Percentiles rank a stretch among this genome's conserved stretches.
Evolutionary conservation across 208 protist genomes (phyloP).

Genomic region (Trypanosoma vivax): DNA sequence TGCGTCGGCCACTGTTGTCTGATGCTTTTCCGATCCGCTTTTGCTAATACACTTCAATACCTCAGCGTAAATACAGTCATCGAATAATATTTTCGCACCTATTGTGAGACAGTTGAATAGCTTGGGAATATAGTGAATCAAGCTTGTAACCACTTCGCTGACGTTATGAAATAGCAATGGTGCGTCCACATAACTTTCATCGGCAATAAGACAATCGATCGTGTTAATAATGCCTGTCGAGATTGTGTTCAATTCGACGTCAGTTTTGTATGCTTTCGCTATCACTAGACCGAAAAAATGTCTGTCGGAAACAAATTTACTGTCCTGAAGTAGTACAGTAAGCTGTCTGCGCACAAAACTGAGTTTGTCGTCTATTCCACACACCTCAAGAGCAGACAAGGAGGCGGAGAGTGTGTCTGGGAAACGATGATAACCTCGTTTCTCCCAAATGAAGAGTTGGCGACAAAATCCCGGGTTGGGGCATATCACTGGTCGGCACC

Average conservation of each 20-base stretch:
- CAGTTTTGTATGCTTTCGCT: constrained; percentile 6
- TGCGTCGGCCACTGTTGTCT: constrained; percentile 37
- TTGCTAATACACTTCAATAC: constrained; percentile 43
- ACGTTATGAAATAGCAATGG: constrained; percentile 75
- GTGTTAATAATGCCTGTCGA: constrained; percentile 33
- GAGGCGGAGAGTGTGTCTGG: constrained; percentile 45
- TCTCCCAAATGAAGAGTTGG: constrained; percentile 61
- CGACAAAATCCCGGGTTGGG: constrained; percentile 72
- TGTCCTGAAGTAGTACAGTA: constrained; percentile 33
- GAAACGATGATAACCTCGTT: constrained; percentile 36
- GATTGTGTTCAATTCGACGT: constrained; percentile 15
- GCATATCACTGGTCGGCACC: constrained; percentile 44
- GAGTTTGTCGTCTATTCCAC: constrained; percentile 23
- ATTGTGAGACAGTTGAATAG: constrained; percentile 3
- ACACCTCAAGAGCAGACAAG: constrained; percentile 41
- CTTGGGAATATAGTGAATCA: constrained; percentile 25
- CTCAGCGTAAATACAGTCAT: constrained; percentile 57
- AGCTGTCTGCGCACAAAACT: constrained; percentile 30
- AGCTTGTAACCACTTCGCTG: constrained; percentile 51
- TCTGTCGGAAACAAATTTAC: constrained; percentile 49
- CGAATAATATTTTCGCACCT: constrained; percentile 17
- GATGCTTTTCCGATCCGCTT: constrained; percentile 45
- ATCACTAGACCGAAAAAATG: constrained; percentile 52
- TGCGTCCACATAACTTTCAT: constrained; percentile 70
- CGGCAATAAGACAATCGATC: constrained; percentile 35